A percentile compares a stretch with the other conserved stretches of the same genome.
Evolutionary conservation across 345 rosid species (phyloP).

Genomic region (Psidium guajava): DNA sequence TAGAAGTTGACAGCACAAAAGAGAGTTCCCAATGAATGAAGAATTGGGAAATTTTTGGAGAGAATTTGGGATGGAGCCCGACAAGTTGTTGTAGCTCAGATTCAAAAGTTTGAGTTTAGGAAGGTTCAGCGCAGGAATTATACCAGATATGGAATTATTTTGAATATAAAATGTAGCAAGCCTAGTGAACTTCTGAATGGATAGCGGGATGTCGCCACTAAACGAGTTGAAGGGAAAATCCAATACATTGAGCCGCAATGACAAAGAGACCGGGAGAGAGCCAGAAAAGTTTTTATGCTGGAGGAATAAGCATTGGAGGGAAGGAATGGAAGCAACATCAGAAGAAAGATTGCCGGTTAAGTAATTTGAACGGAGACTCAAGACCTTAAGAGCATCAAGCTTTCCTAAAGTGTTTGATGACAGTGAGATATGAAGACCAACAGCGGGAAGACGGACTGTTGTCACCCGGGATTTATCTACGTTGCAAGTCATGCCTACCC

Average conservation of each 20-base stretch:
- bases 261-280: slow-evolving; percentile 19
- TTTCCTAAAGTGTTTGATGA: slow-evolving; percentile 39
- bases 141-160: slow-evolving; percentile 46
- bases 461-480: slow-evolving; percentile 23
- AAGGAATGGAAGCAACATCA: slow-evolving; percentile 46
- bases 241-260: slow-evolving; percentile 31
- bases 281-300: slow-evolving; percentile 65
- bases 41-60: slow-evolving; percentile 31
- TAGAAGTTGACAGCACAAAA: slow-evolving; percentile 56
- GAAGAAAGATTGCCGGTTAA: slow-evolving; percentile 54
- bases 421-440: slow-evolving; percentile 52
- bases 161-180: slow-evolving; percentile 36
- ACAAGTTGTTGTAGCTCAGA: slow-evolving; percentile 48
- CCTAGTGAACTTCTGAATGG: slow-evolving; percentile 21
- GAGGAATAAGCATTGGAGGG: slow-evolving; percentile 45
- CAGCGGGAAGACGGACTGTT: slow-evolving; percentile 52
- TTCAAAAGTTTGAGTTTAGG: slow-evolving; percentile 42
- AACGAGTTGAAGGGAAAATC: slow-evolving; percentile 66
- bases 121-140: slow-evolving; percentile 28
- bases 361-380: slow-evolving; percentile 67
- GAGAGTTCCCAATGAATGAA: slow-evolving; percentile 50
- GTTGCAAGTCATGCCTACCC: slow-evolving; percentile 60
- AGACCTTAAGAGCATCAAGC: slow-evolving; percentile 42
- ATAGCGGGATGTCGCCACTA: slow-evolving; percentile 35
- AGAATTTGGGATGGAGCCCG: slow-evolving; percentile 51